Conservation (phyloP, 306 rosid species). For the Dryas alaskensis region DNA sequence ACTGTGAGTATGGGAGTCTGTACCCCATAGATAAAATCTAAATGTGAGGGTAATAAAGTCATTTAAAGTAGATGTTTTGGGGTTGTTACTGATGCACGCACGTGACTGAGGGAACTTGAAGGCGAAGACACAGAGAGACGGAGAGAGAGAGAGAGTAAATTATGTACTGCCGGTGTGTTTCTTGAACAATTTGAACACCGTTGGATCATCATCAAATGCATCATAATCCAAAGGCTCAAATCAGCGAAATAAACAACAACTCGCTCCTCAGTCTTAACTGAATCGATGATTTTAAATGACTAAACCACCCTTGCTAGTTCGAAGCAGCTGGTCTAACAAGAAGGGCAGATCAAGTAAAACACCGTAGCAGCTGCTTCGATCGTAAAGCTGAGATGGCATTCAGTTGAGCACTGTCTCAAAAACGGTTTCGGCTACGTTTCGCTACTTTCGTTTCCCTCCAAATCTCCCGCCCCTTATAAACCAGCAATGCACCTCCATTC, state of each 20-base stretch:
- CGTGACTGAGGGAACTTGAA: not conserved
- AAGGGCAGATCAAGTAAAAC: not conserved
- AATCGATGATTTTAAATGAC: not conserved
- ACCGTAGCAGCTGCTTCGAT: not conserved
- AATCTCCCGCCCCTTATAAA: slow-evolving; percentile 21
- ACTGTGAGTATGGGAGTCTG: too few relatives aligned
- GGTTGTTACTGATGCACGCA: not conserved
- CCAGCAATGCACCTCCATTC: slow-evolving; percentile 16
- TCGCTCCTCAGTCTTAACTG: not conserved
- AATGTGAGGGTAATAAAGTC: not conserved
- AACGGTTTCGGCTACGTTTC: slow-evolving; percentile 23
- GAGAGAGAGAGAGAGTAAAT: not conserved
- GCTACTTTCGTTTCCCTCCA: slow-evolving; percentile 28
- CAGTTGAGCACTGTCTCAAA: slow-evolving; percentile 21
- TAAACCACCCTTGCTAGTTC: not conserved
- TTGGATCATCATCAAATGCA: not conserved
- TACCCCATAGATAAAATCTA: not conserved
- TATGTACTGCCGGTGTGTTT: not conserved
- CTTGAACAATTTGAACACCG: not conserved
- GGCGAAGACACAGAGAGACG: too few relatives aligned
- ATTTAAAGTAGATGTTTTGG: not conserved
- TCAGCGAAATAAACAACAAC: not conserved
- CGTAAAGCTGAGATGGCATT: slow-evolving; percentile 17
- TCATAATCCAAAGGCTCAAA: not conserved
- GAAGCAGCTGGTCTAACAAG: not conserved